Evolutionary conservation across 805 yeast species (phyloP), one percentile per base, ranked within the genome.

Genomic region (Candida loeiensis): DNA sequence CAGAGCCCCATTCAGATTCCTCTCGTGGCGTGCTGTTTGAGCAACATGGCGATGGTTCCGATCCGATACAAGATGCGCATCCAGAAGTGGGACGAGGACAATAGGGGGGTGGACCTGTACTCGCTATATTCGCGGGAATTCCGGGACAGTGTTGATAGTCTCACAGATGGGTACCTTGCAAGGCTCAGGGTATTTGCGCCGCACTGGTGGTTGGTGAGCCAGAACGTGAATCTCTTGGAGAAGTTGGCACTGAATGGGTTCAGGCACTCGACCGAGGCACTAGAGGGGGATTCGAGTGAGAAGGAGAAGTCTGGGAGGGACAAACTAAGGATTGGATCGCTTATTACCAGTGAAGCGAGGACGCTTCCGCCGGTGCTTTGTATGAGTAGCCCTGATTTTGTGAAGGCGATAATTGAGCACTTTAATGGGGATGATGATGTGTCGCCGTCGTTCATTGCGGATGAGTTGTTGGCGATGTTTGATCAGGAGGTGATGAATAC

Each of bases 281-380:
- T n/a, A n/a, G n/a, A n/a, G 5, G 19, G 19, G 1, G 36, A 34
- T 2, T n/a, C 17, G 19, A 17, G 33, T 21, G 16, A 40, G 9
- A 24, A 35, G 11, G 24, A 20, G 20, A 8, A 15, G 16, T 17
- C 16, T 11, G 31, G 29, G 11, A 24, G 40, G 12, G 33, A 20
- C 26, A 40, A 36, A 15, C 39, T 36, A 26, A 21, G 36, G 21
- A 36, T 36, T 9, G 34, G 17, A 20, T 27, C 36, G 35, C 36
- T 40, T 7, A 22, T 40, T 3, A 31, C 40, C 11, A 28, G 24
- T 26, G 44, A 36, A 15, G 34, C 37, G 4, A 11, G 33, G 6
- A 20, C 34, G 15, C 28, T 40, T 12, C 44, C 44, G 12, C 33
- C 39, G 20, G 40, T 36, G n/a, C 40, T 36, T 9, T 30, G 44